These are phyloP conservation scores for Rehmannia glutinosa DNA, from an alignment of 257 asterid species.

Conservation along the genomic window DNA sequence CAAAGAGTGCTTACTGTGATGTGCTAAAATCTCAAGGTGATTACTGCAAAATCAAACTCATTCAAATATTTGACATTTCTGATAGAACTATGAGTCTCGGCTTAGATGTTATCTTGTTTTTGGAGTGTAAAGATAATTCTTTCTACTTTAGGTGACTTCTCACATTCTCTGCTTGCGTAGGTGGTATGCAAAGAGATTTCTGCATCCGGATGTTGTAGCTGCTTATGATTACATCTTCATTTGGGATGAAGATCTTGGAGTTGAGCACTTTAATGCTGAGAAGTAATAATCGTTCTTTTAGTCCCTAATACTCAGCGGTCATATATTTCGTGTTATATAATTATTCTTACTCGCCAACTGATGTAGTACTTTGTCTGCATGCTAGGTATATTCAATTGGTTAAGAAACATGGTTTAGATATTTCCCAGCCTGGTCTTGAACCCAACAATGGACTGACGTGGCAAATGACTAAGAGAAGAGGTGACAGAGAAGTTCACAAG, in stretches of 20 bases:
- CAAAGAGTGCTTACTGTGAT: not conserved
- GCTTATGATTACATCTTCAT: constrained; percentile 93
- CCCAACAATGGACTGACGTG: constrained; percentile 96
- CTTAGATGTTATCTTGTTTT: not conserved
- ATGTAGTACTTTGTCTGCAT: constrained; percentile 4
- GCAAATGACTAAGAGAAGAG: constrained; percentile 98
- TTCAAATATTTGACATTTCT: not conserved
- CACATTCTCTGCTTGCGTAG: constrained; percentile 31
- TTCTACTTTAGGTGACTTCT: not conserved
- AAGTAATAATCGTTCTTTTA: constrained; percentile 38
- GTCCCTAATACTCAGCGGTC: not conserved
- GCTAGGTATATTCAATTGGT: constrained; percentile 84
- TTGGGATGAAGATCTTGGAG: constrained; percentile 99
- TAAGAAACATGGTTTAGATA: constrained; percentile 81
- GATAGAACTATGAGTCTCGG: not conserved
- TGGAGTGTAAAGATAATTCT: not conserved
- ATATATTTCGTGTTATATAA: not conserved
- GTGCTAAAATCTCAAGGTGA: no score
- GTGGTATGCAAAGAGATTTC: constrained; percentile 99
- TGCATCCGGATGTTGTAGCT: constrained; percentile 92
- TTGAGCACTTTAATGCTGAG: constrained; percentile 85
- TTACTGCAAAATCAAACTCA: not conserved
- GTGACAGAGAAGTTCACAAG: constrained; percentile 97
- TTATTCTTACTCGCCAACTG: constrained; percentile 7
- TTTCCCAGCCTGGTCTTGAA: constrained; percentile 99